Evolutionary conservation across 805 yeast genomes (phyloP), one percentile per base, ranked within the genome.

Genomic region (Yarrowia hollandica): DNA sequence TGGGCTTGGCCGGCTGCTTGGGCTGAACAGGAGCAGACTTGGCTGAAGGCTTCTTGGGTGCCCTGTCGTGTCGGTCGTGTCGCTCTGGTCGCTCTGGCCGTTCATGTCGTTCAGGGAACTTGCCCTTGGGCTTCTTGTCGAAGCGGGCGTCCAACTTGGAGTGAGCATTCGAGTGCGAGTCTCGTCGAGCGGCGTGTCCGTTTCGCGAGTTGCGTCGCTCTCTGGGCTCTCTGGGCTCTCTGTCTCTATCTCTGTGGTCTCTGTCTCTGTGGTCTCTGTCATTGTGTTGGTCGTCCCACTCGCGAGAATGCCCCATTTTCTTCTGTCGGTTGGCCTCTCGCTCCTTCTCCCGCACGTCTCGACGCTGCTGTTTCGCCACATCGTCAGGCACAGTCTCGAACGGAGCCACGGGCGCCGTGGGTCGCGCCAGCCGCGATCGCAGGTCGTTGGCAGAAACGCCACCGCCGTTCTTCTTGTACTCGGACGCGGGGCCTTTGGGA

Each of bases 401-500:
- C 11, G 38, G 55, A 10, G 55, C 38, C n/a, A 48, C 55, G 0
- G 39, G 55, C 4, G 39, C 55, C 0, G 55, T 7, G 1, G 55
- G 55, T 6, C 39, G 55, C 2, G 55, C 55, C 14, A 48, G 55
- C 2, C 55, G 39, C 0, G 55, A 33, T 31, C 55, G 33, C 28
- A 48, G 22, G 22, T 48, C 55, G 31, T 48, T 48, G 30, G 55
- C 55, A 8, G 55, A 48, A 5, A 31, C 19, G 28, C 9, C 14
- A 2, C 14, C 2, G 26, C 39, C 38, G 15, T 30, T 30, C 28
- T 22, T 31, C 10, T 33, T 48, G 39, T 48, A 48, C 22, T 48
- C 55, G 11, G 55, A 48, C 5, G 55, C 55, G 5, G 55, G 55
- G 2, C 55, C 55, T 14, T 22, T 21, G n/a, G 55, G 55, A 18